These are phyloP conservation scores for Parascedosporium putredinis DNA, from an alignment of 2,329 filamentous ascomycete species.

Conservation along the genomic window DNA sequence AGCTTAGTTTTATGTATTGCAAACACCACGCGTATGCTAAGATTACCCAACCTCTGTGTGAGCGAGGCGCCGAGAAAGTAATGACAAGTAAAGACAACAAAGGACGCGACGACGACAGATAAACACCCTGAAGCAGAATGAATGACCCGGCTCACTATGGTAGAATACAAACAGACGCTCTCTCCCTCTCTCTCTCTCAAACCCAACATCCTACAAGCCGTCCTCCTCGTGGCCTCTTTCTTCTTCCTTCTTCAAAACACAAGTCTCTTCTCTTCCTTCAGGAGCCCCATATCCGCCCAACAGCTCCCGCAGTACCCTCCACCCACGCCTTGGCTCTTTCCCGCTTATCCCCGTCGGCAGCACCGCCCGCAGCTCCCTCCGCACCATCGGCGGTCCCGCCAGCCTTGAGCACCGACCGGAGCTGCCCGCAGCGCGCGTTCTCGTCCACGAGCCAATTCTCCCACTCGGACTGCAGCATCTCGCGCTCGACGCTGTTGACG, in stretches of 20 bases:
- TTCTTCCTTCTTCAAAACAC: constrained; percentile 7
- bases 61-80: no score
- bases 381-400: constrained; percentile 8
- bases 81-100: no score
- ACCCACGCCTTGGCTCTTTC: constrained; percentile 37
- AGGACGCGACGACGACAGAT: no score
- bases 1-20: no score
- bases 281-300: constrained; percentile 28
- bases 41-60: no score
- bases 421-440: constrained; percentile 60
- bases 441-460: constrained; percentile 86
- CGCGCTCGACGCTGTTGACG: constrained; percentile 78
- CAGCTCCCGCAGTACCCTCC: constrained; percentile 47
- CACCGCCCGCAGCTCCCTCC: constrained; percentile 18
- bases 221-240: not conserved
- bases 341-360: constrained; percentile 21
- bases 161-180: no score
- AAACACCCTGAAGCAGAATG: no score
- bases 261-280: constrained; percentile 21
- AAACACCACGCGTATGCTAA: no score
- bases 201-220: not conserved
- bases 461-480: constrained; percentile 81
- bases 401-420: constrained; percentile 16
- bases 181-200: no score
- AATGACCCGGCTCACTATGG: no score